Evolutionary conservation across 202 grass and related monocot genomes (phyloP).

Genomic region (Elaeis oleifera): DNA sequence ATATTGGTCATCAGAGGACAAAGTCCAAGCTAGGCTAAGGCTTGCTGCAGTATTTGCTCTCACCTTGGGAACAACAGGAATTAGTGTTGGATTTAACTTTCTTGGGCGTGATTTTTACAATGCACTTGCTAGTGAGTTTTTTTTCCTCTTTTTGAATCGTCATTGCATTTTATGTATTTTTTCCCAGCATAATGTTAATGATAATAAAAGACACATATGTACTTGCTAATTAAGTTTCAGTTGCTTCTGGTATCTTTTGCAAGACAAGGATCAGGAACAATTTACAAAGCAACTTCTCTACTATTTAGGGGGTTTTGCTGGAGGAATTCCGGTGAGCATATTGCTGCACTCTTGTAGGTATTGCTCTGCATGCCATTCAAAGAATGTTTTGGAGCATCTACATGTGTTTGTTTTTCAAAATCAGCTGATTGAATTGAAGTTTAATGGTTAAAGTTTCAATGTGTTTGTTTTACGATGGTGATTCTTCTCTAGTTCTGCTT

Average conservation of each 20-base stretch:
- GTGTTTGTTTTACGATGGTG: no score
- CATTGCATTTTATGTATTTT: no score
- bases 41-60: constrained; percentile 80
- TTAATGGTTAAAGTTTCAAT: no score
- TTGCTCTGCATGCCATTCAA: constrained; percentile 50
- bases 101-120: constrained; percentile 95
- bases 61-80: constrained; percentile 79
- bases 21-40: constrained; percentile 78
- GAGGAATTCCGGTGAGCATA: constrained; percentile 99
- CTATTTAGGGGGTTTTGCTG: constrained; percentile 81
- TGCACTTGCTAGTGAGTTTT: constrained; percentile 68
- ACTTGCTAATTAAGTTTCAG: constrained; percentile 12
- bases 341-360: constrained; percentile 86
- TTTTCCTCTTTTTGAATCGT: not conserved
- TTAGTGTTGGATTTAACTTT: constrained; percentile 96
- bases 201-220: not conserved
- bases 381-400: constrained; percentile 12
- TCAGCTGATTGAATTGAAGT: not conserved
- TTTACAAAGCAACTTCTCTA: constrained; percentile 87
- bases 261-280: constrained; percentile 95
- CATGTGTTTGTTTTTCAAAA: constrained; percentile 9
- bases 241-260: constrained; percentile 36
- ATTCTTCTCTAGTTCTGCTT: no score
- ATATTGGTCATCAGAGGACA: constrained; percentile 94
- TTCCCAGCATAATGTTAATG: no score